Evolutionary conservation across 192 early-diverging fungal species (phyloP).

Genomic region (Coemansia sp.): DNA sequence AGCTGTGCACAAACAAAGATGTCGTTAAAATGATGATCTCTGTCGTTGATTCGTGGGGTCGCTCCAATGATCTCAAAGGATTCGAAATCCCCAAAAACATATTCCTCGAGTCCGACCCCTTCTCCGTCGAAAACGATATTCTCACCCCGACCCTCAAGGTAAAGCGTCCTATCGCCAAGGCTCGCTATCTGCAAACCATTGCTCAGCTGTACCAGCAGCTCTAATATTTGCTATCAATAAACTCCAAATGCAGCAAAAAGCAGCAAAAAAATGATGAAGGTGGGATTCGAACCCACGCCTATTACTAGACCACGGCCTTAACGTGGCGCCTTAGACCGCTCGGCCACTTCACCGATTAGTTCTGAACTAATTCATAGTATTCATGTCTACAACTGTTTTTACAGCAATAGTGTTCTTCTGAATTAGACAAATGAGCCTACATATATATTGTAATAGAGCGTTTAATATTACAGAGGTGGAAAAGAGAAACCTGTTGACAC

Average conservation of each 20-base stretch:
- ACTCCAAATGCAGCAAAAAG: no score
- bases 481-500: no score
- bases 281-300: no score
- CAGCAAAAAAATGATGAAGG: neutral
- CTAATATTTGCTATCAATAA: neutral
- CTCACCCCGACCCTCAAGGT: conserved; percentile 79
- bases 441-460: neutral
- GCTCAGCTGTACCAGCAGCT: conserved; percentile 5
- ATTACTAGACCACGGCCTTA: conserved; percentile 26
- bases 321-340: conserved; percentile 21
- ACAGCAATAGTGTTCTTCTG: no score
- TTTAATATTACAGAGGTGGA: no score
- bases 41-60: conserved; percentile 55
- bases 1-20: conserved; percentile 59
- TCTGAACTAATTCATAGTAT: no score
- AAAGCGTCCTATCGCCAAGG: conserved; percentile 53
- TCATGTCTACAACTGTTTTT: no score
- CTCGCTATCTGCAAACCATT: conserved; percentile 37
- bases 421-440: no score
- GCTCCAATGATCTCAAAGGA: conserved; percentile 61
- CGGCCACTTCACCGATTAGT: conserved; percentile 1
- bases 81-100: conserved; percentile 74
- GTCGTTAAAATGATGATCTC: conserved; percentile 53
- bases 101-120: conserved; percentile 62
- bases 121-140: conserved; percentile 75